Conservation (phyloP, 768 basidiomycete genomes). For the Leucocoprinus leucothites region DNA sequence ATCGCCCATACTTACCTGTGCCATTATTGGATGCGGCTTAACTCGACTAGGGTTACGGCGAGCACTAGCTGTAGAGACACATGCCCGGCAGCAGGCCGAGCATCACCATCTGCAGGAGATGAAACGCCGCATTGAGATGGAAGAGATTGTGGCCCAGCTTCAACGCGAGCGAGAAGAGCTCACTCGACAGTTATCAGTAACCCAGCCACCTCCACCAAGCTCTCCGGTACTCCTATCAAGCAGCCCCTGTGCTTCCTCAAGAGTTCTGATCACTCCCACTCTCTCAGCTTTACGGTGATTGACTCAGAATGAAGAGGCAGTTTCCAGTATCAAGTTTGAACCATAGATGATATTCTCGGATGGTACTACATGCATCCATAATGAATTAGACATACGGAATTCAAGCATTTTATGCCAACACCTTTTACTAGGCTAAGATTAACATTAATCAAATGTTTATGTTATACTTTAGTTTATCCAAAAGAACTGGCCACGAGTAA, state of each 20-base stretch:
- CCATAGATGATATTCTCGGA: neutral
- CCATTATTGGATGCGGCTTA: neutral
- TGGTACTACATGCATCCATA: neutral
- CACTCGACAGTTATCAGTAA: neutral
- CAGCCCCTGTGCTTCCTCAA: constrained; percentile 8
- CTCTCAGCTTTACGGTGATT: neutral
- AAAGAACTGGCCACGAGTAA: neutral
- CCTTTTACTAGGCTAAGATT: neutral
- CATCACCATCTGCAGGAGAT: constrained; percentile 6
- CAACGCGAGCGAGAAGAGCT: constrained; percentile 10
- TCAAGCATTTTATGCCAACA: too few relatives aligned
- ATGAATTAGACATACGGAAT: too few relatives aligned
- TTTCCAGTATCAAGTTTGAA: neutral
- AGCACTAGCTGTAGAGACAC: constrained; percentile 5
- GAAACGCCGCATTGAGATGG: constrained; percentile 11
- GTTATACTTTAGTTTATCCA: neutral
- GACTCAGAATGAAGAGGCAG: neutral
- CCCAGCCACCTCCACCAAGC: neutral
- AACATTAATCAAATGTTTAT: neutral
- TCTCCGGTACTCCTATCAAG: constrained; percentile 11
- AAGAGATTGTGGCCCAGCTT: constrained; percentile 8
- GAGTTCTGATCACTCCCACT: neutral
- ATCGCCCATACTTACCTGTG: neutral
- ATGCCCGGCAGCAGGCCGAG: constrained; percentile 8
- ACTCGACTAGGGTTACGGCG: constrained; percentile 1